Evolutionary conservation across 2,329 filamentous ascomycete genomes (phyloP).

Genomic region (Talaromyces sp.): DNA sequence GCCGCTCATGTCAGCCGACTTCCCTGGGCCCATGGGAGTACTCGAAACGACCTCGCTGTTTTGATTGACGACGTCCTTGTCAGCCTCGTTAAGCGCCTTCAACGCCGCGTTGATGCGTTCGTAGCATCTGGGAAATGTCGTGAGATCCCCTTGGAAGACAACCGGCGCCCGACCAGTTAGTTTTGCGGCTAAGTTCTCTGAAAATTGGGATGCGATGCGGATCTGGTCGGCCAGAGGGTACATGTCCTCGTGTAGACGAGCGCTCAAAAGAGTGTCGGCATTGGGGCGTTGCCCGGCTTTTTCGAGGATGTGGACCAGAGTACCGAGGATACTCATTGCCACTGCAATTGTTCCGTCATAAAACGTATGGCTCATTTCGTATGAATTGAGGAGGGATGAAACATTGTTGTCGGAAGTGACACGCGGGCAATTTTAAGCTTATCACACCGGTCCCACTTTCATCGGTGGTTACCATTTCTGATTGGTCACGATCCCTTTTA

Average conservation of each 20-base stretch:
- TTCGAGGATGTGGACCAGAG: conserved; percentile 3
- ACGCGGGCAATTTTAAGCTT: no score
- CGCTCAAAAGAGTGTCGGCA: not conserved
- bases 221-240: conserved; percentile 43
- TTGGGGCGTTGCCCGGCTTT: conserved; percentile 5
- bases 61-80: conserved; percentile 18
- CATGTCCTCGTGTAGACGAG: conserved; percentile 6
- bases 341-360: conserved; percentile 2
- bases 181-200: not conserved
- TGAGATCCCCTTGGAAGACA: conserved; percentile 38
- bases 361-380: not conserved
- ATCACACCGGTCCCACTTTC: no score
- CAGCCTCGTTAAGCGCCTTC: conserved; percentile 40
- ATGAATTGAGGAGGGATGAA: no score
- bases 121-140: conserved; percentile 46
- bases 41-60: not conserved
- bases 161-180: not conserved
- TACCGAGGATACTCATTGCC: not conserved
- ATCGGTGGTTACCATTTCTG: no score
- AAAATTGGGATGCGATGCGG: conserved; percentile 19
- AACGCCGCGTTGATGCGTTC: conserved; percentile 44
- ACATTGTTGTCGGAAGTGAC: no score
- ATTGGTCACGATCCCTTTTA: no score
- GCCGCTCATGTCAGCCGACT: not conserved
- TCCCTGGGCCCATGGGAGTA: not conserved